Evolutionary conservation across 148 eudicot genomes (phyloP), one percentile per base, ranked within the genome.

Genomic region (Diospyros lotus): DNA sequence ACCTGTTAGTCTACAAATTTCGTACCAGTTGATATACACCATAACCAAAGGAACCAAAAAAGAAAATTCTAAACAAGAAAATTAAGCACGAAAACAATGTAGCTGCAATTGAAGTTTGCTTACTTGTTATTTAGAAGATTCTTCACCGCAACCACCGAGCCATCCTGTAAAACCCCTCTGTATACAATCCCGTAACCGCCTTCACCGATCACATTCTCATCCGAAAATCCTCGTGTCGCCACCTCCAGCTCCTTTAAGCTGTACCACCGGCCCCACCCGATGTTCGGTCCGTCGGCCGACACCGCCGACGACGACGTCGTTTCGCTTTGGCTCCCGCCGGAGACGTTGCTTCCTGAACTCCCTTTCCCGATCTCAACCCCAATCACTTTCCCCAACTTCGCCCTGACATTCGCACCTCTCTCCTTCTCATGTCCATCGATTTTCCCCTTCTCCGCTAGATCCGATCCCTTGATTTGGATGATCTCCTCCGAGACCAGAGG

Each of bases 251-350:
- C 98, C 60, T 97, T 79, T 53, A 95, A 73, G 4, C 97, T 95
- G 73, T 95, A 95, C 98, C 98, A 95, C 61, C 94, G 73, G 1
- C 98, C 98, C 98, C 98, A 95, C 9, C 98, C 98, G 64, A 95
- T 80, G 69, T 95, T 97, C 5, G 97, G 90, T 42, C 92, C 98
- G 72, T 95, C 96, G 0, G 98, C 96, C 68, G 84, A 69, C 68
- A 91, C 91, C 0, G 84, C 89, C 79, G 73, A 72, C 88, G 83
- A 80, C 84, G 74, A 81, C 82, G 73, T 83, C 42, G 83, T 80
- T 5, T 74, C 82, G 66, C 86, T 87, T 0, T 93, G 78, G 65
- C 97, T 92, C 80, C 90, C 98, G 3, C 96, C 97, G n/a, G 89
- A 85, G 58, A 79, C 84, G 64, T 84, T 85, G 60, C 82, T 82